phyloP scores from a whole-genome alignment of 495 filamentous ascomycete genomes.

The Xylaria venustula region DNA sequence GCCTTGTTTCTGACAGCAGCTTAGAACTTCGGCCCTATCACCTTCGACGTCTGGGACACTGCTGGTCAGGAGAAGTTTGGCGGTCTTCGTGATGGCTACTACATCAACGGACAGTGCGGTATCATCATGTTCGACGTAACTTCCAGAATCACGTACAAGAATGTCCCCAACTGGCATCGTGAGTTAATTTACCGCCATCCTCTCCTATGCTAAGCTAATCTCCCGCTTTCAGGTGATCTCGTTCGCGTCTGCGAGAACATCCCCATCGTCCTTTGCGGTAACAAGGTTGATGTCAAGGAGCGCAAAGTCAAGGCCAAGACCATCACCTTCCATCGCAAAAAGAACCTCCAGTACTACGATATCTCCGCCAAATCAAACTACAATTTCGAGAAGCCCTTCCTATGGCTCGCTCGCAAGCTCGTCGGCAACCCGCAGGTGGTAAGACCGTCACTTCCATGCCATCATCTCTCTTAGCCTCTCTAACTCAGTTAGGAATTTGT shows the following conservation, averaged over 20 bases:
- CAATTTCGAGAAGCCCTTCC: constrained; percentile 99
- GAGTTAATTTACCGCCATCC: constrained; percentile 42
- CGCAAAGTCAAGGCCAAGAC: constrained; percentile 99
- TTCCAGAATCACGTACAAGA: constrained; percentile 99
- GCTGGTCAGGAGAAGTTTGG: constrained; percentile 99
- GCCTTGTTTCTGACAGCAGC: constrained; percentile 28
- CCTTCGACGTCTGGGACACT: constrained; percentile 99
- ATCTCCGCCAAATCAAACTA: constrained; percentile 99
- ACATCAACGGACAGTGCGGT: constrained; percentile 99
- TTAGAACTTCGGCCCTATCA: constrained; percentile 91
- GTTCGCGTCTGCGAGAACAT: constrained; percentile 99
- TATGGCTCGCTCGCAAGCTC: constrained; percentile 98
- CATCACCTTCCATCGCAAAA: constrained; percentile 99
- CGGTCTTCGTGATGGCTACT: constrained; percentile 99
- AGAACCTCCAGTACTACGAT: constrained; percentile 99
- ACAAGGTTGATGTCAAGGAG: constrained; percentile 99
- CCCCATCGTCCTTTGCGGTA: constrained; percentile 95
- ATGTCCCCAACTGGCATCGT: constrained; percentile 99
- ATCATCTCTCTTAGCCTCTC: constrained; percentile 7
- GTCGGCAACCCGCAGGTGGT: constrained; percentile 91
- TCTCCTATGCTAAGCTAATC: constrained; percentile 3
- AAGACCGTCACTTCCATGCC: constrained; percentile 30
- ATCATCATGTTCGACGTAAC: constrained; percentile 99
- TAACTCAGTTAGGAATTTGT: constrained; percentile 78
- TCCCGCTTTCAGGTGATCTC: constrained; percentile 74